These are phyloP conservation scores for Chlorociboria aeruginascens DNA, from an alignment of 495 filamentous ascomycete species.

Conservation along the genomic window DNA sequence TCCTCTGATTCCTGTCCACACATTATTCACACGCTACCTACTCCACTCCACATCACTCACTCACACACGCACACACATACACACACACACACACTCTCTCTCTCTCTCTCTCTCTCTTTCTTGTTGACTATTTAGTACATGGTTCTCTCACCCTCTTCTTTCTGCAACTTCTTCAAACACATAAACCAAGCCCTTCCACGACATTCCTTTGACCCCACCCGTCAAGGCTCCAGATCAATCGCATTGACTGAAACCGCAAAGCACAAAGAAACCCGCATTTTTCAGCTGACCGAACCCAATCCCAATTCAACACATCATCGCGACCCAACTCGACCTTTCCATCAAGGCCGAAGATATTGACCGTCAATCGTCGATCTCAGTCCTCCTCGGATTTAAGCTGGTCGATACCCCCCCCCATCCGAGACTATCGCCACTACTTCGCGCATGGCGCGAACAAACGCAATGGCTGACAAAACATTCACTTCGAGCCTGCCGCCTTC, in stretches of 20 bases:
- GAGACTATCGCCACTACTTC: constrained; percentile 12
- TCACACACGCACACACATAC: background rate
- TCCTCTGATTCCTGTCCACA: background rate
- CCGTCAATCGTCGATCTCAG: constrained; percentile 14
- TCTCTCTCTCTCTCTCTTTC: background rate
- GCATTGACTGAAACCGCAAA: constrained; percentile 18
- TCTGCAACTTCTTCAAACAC: background rate
- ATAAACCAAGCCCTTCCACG: background rate
- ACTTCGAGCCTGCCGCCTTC: constrained; percentile 16
- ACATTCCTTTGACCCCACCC: constrained; percentile 1
- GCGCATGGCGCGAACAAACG: constrained; percentile 8
- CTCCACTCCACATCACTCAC: background rate
- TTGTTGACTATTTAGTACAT: background rate
- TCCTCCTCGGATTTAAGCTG: background rate
- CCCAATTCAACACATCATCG: background rate
- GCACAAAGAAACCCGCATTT: constrained; percentile 16
- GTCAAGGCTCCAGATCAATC: constrained; percentile 7
- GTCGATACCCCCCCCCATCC: constrained; percentile 9
- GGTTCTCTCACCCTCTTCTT: background rate
- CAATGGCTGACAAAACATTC: constrained; percentile 19
- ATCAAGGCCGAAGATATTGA: background rate
- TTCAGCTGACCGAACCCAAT: constrained; percentile 11
- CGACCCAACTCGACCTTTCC: background rate
- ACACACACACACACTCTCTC: background rate
- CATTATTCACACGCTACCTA: background rate